phyloP scores from a whole-genome alignment of 2,329 filamentous ascomycete genomes.

The Orbilia blumenaviensis region DNA sequence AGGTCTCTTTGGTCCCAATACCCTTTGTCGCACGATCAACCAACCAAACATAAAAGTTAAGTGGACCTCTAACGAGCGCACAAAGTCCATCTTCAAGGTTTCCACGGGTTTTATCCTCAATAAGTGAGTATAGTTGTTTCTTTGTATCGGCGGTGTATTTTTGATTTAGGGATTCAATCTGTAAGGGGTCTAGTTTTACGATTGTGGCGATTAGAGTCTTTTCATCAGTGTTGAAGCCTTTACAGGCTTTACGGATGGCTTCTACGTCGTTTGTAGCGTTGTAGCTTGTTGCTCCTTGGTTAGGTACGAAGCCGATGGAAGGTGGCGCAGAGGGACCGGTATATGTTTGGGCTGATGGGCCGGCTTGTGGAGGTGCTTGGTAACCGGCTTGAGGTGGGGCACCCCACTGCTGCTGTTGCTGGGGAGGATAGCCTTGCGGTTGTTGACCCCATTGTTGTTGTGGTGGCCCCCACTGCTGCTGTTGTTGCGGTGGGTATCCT shows the following conservation, averaged over 20 bases:
- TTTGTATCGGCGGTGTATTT: conserved; percentile 73
- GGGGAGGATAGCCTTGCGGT: conserved; percentile 10
- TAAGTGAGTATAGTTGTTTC: conserved; percentile 76
- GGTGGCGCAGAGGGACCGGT: conserved; percentile 58
- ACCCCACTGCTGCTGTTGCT: conserved; percentile 22
- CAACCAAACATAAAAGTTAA: conserved; percentile 77
- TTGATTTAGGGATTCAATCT: conserved; percentile 74
- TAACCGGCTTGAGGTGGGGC: conserved; percentile 57
- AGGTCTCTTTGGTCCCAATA: conserved; percentile 81
- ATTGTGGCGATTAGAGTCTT: conserved; percentile 76
- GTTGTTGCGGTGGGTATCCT: conserved; percentile 53
- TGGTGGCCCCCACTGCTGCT: conserved; percentile 55
- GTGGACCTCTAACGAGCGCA: conserved; percentile 78
- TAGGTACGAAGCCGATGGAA: conserved; percentile 46
- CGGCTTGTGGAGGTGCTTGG: conserved; percentile 58
- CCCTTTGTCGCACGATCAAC: conserved; percentile 78
- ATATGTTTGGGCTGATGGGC: conserved; percentile 58
- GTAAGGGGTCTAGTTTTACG: conserved; percentile 75
- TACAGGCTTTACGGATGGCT: conserved; percentile 82
- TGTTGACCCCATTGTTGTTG: conserved; percentile 7
- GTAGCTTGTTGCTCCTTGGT: conserved; percentile 57
- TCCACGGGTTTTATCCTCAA: conserved; percentile 78
- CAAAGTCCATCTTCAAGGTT: conserved; percentile 79
- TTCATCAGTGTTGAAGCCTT: conserved; percentile 91
- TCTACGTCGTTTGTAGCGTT: conserved; percentile 76